Percentiles rank a stretch among this genome's conserved stretches.
phyloP scores from a whole-genome alignment of 2,329 filamentous ascomycete species.

The Samsoniella hepiali region DNA sequence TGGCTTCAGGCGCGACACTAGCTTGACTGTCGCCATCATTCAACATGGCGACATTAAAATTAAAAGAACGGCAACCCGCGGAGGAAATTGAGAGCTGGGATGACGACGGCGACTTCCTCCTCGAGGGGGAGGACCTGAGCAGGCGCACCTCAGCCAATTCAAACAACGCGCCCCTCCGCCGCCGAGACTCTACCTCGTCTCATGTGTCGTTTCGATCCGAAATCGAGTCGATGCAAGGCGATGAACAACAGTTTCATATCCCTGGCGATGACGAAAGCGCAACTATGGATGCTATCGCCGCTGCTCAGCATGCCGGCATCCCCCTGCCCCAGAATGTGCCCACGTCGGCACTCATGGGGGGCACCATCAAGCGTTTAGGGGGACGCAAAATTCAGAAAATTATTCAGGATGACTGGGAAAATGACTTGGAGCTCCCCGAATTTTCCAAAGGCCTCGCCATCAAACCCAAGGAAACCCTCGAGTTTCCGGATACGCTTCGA shows the following conservation, averaged over 20 bases:
- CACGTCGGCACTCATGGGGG: slow-evolving; percentile 82
- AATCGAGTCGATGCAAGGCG: slow-evolving; percentile 68
- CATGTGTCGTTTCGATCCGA: slow-evolving; percentile 80
- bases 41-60: slow-evolving; percentile 53
- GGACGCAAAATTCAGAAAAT: slow-evolving; percentile 68
- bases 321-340: slow-evolving; percentile 85
- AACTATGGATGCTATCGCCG: slow-evolving; percentile 79
- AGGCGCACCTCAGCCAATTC: slow-evolving; percentile 51
- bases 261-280: slow-evolving; percentile 82
- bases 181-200: slow-evolving; percentile 77
- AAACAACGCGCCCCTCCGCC: slow-evolving; percentile 45
- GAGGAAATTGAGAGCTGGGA: slow-evolving; percentile 70
- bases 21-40: slow-evolving; percentile 7
- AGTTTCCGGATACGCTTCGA: slow-evolving; percentile 65
- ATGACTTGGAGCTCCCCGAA: slow-evolving; percentile 69
- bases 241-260: slow-evolving; percentile 83
- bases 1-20: slow-evolving; percentile 12
- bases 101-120: slow-evolving; percentile 69
- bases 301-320: slow-evolving; percentile 85
- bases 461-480: slow-evolving; percentile 57
- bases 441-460: slow-evolving; percentile 59
- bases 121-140: slow-evolving; percentile 64
- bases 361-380: slow-evolving; percentile 87
- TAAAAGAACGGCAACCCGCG: slow-evolving; percentile 52
- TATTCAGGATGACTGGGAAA: slow-evolving; percentile 76